A percentile compares a stretch with the other conserved stretches of the same genome.
Evolutionary conservation across 192 early-diverging fungal species (phyloP).

Genomic region (Podila epicladia): DNA sequence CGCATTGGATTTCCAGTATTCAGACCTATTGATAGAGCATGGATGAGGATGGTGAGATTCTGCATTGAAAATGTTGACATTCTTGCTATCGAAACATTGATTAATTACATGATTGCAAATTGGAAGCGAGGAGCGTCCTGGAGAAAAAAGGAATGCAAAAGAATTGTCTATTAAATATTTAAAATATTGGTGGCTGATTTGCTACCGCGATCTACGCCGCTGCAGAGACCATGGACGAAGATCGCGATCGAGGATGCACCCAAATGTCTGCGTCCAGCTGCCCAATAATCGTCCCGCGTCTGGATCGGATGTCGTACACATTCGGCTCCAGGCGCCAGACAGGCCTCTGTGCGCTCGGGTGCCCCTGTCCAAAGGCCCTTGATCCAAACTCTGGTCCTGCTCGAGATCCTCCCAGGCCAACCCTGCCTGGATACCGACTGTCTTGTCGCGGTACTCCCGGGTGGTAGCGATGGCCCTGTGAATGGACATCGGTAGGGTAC

Average conservation of each 20-base stretch:
- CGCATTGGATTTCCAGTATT: slow-evolving; percentile 77
- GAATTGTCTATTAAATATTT: not conserved
- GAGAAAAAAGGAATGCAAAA: not conserved
- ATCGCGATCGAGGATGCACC: slow-evolving; percentile 43
- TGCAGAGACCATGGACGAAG: slow-evolving; percentile 42
- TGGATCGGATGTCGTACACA: slow-evolving; percentile 37
- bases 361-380: not conserved
- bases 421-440: not conserved
- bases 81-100: not conserved
- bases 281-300: slow-evolving; percentile 34
- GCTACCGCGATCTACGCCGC: slow-evolving; percentile 8
- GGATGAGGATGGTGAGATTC: not conserved
- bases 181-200: too few relatives aligned
- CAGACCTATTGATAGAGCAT: slow-evolving; percentile 42
- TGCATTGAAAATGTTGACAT: not conserved
- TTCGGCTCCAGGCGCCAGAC: slow-evolving; percentile 37
- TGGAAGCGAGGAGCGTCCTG: not conserved
- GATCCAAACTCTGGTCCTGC: not conserved
- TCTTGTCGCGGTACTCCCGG: not conserved
- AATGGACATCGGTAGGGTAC: not conserved
- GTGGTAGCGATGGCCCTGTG: not conserved
- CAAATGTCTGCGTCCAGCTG: slow-evolving; percentile 47
- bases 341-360: slow-evolving; percentile 2
- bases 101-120: not conserved
- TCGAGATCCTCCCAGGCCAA: not conserved